These are phyloP conservation scores for Bifiguratus adelaidae DNA, from an alignment of 192 early-diverging fungal species.

Conservation along the genomic window DNA sequence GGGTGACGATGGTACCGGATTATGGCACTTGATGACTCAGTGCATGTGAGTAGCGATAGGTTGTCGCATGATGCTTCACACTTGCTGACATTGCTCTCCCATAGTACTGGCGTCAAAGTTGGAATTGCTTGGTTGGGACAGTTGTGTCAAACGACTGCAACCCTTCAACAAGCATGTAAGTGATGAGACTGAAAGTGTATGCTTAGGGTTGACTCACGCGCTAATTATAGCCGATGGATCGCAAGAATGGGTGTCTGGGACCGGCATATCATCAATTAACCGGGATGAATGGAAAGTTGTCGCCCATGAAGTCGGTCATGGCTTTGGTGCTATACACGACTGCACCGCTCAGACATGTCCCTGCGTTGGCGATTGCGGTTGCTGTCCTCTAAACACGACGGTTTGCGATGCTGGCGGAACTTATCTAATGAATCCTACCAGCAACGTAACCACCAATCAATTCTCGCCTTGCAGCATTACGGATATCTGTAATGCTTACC, in stretches of 20 bases:
- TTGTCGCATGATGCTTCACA: no score
- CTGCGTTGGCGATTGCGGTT: constrained; percentile 25
- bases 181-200: background rate
- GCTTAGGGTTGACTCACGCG: background rate
- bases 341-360: constrained; percentile 63
- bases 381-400: constrained; percentile 64
- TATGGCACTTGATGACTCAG: constrained; percentile 92
- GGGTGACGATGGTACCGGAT: constrained; percentile 62
- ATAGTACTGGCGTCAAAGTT: constrained; percentile 63
- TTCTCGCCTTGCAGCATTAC: constrained; percentile 60
- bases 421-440: constrained; percentile 73
- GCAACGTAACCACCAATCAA: constrained; percentile 42
- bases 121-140: constrained; percentile 83
- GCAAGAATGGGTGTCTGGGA: constrained; percentile 58
- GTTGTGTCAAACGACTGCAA: constrained; percentile 48
- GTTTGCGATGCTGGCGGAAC: constrained; percentile 51
- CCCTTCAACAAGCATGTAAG: constrained; percentile 21
- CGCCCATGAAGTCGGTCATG: constrained; percentile 91
- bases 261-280: constrained; percentile 74
- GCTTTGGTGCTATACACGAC: constrained; percentile 81
- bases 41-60: constrained; percentile 34
- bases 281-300: constrained; percentile 90
- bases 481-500: constrained; percentile 32
- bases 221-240: constrained; percentile 16
- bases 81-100: no score